These are phyloP conservation scores for Naganishia randhawae DNA, from an alignment of 768 basidiomycete species.

Conservation along the genomic window DNA sequence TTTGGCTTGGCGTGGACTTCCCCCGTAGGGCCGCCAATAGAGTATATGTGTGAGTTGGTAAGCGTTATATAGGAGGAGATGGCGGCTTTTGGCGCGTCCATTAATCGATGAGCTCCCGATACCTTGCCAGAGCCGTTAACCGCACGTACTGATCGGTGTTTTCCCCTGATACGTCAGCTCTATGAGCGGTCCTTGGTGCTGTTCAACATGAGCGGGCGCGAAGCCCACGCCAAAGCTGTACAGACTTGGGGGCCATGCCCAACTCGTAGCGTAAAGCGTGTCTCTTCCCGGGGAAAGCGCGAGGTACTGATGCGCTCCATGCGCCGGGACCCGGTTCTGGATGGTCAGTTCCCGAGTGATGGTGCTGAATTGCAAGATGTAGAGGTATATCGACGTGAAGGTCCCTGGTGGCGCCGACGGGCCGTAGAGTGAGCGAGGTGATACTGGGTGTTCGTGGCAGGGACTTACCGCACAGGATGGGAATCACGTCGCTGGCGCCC, in stretches of 20 bases:
- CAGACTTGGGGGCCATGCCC: conserved; percentile 36
- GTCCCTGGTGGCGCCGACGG: conserved; percentile 33
- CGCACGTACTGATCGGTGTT: conserved; percentile 27
- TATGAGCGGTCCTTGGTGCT: background rate
- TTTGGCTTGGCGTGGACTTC: conserved; percentile 32
- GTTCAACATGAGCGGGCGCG: background rate
- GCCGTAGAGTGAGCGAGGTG: background rate
- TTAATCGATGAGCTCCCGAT: no score
- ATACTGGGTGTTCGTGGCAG: no score
- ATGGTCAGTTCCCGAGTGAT: conserved; percentile 30
- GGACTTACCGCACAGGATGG: conserved; percentile 26
- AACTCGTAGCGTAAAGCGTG: conserved; percentile 39
- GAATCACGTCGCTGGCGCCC: conserved; percentile 3
- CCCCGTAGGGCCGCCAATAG: conserved; percentile 43
- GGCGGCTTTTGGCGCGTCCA: conserved; percentile 38
- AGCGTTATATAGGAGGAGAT: conserved; percentile 41
- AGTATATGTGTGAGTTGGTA: conserved; percentile 33
- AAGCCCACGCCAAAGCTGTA: conserved; percentile 30
- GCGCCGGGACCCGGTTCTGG: conserved; percentile 25
- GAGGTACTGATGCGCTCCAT: conserved; percentile 44
- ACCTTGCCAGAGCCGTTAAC: no score
- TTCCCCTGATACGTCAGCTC: conserved; percentile 19
- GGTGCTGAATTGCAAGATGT: conserved; percentile 42
- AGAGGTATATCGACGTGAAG: conserved; percentile 43
- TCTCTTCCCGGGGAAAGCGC: conserved; percentile 31